Evolutionary conservation across 345 rosid species (phyloP), one percentile per base, ranked within the genome.

Genomic region (Psidium guajava): DNA sequence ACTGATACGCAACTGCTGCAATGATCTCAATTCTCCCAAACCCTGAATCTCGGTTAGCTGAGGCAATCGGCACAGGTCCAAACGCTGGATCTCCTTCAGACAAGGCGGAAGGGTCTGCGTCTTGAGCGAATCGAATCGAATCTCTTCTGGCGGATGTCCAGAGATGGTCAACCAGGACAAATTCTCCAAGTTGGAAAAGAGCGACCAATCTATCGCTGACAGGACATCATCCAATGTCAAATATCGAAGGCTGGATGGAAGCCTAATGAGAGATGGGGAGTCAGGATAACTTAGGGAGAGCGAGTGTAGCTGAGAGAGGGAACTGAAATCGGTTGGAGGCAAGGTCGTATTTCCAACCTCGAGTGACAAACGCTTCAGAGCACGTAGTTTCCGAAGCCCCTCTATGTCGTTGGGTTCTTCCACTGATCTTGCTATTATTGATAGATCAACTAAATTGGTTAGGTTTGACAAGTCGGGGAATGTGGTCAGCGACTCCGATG

Each of bases 251-350:
- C 8, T 5, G 4, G 18, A 58, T 58, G 69, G 36, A 14, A 58
- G 69, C 3, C 18, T 0, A 0, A 6, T n/a, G 1, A 13, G 18
- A 59, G 69, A 12, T 5, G 3, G 69, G 36, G 18, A 6, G 18
- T 12, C 4, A 2, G 0, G 5, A 5, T 0, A n/a, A 27, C 0
- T 13, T n/a, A n/a, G 5, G 2, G 0, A 0, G 1, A 59, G 69
- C 2, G 0, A 0, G 6, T 0, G 20, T 59, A 59, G 36, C 0
- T 6, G 9, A 13, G 69, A 59, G 69, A 59, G 69, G 69, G 69
- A n/a, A n/a, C 9, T 59, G 0, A 59, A n/a, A 59, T n/a, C 36
- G 1, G 9, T 59, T 12, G 69, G 69, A 13, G 9, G 36, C 9
- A 12, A 59, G 36, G 69, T 1, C 36, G 12, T n/a, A 5, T 58